Conservation (phyloP, 768 basidiomycete genomes). For the Mycena floridula region DNA sequence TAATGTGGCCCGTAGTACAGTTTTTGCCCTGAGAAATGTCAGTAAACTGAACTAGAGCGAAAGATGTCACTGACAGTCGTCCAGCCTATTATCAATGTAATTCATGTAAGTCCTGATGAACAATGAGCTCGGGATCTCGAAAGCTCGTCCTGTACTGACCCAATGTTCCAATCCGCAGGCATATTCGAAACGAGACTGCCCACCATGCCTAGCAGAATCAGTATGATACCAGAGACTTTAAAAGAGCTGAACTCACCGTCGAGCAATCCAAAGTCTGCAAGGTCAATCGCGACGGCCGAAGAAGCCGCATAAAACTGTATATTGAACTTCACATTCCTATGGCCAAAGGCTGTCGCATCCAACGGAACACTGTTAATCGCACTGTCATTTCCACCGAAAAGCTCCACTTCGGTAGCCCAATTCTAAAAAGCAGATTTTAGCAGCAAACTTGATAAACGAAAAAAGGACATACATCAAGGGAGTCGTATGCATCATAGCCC, state of each 20-base stretch:
- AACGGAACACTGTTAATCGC: conserved; percentile 34
- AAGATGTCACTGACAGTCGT: conserved; percentile 23
- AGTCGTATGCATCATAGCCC: conserved; percentile 1
- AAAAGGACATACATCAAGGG: conserved; percentile 1
- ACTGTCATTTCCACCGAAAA: conserved; percentile 40
- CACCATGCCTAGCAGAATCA: conserved; percentile 34
- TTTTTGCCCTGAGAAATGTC: conserved; percentile 22
- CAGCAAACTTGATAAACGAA: conserved; percentile 9
- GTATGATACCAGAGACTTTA: conserved; percentile 39
- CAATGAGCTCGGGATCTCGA: no score
- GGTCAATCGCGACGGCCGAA: no score
- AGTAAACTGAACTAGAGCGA: neutral
- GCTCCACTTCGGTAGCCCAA: conserved; percentile 34
- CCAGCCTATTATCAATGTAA: conserved; percentile 35
- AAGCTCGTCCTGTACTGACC: no score
- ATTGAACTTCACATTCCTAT: conserved; percentile 36
- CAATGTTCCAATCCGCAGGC: conserved; percentile 32
- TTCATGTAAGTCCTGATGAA: conserved; percentile 33
- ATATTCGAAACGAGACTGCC: conserved; percentile 29
- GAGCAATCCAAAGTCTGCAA: no score
- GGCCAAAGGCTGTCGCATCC: conserved; percentile 38
- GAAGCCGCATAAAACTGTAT: conserved; percentile 48
- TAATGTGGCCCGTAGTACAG: conserved; percentile 31
- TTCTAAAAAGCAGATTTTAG: conserved; percentile 12
- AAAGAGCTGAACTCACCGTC: conserved; percentile 7